A percentile compares a stretch with the other conserved stretches of the same genome.
Conservation (phyloP, 371 early-diverging fungal species). For the Dipsacomyces acuminosporus region DNA sequence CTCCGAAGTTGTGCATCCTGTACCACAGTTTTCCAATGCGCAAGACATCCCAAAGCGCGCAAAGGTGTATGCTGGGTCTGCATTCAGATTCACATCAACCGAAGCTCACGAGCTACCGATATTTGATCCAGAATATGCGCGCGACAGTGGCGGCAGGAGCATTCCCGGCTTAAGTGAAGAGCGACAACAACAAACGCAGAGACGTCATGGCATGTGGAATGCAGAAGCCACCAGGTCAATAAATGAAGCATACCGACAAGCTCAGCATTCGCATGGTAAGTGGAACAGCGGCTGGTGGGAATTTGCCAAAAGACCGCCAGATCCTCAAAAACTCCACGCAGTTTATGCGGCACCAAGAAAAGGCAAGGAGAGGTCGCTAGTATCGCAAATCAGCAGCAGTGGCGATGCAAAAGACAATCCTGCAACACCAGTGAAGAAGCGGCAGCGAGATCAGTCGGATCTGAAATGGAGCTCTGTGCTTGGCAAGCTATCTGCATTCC, state of each 20-base stretch:
- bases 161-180: background rate
- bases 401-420: background rate
- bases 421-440: conserved; percentile 7
- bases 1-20: conserved; percentile 50
- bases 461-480: conserved; percentile 39
- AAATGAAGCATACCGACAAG: too few species aligned
- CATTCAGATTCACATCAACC: conserved; percentile 49
- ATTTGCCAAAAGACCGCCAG: conserved; percentile 23
- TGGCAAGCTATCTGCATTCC: conserved; percentile 4
- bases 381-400: background rate
- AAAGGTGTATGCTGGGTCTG: conserved; percentile 55
- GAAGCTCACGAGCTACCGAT: conserved; percentile 1
- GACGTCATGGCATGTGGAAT: conserved; percentile 26
- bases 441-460: conserved; percentile 35
- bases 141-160: background rate
- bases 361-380: background rate
- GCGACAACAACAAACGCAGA: background rate
- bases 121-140: conserved; percentile 7
- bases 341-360: background rate
- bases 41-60: conserved; percentile 52
- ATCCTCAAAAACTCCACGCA: background rate
- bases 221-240: background rate
- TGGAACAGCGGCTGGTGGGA: conserved; percentile 25
- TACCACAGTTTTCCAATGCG: conserved; percentile 61
- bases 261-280: too few species aligned